A percentile compares a stretch with the other conserved stretches of the same genome.
Evolutionary conservation across 805 yeast species (phyloP).

Genomic region (Wilhelminamyces savonicus): DNA sequence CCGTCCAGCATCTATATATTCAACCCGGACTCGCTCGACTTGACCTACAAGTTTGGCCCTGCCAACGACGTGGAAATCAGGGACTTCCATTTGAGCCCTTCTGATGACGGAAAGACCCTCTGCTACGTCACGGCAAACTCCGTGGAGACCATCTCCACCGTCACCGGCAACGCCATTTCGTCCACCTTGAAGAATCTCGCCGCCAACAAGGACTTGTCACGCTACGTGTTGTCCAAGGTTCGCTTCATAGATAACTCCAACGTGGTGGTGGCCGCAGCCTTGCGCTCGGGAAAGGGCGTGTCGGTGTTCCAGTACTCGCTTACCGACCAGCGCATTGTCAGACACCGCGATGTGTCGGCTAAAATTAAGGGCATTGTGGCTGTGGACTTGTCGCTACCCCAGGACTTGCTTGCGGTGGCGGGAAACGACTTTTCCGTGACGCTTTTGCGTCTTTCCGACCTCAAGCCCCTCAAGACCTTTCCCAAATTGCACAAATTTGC

Average conservation of each 20-base stretch:
- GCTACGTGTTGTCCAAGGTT: conserved; percentile 35
- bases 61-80: conserved; percentile 44
- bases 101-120: conserved; percentile 52
- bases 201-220: conserved; percentile 14
- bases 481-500: conserved; percentile 71
- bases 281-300: conserved; percentile 29
- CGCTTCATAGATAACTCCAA: conserved; percentile 30
- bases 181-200: conserved; percentile 15
- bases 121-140: conserved; percentile 53
- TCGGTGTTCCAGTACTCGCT: conserved; percentile 40
- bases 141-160: conserved; percentile 47
- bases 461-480: conserved; percentile 44
- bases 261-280: conserved; percentile 27
- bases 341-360: conserved; percentile 34
- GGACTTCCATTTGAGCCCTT: conserved; percentile 62
- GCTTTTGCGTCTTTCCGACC: conserved; percentile 45
- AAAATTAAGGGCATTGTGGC: conserved; percentile 52
- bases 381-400: conserved; percentile 36
- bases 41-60: conserved; percentile 49
- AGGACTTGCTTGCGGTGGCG: conserved; percentile 47
- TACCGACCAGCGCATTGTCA: conserved; percentile 34
- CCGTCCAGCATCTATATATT: conserved; percentile 63
- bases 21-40: conserved; percentile 48
- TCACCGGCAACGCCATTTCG: conserved; percentile 34
- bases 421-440: conserved; percentile 64